phyloP scores from a whole-genome alignment of 2,329 filamentous ascomycete species.

The Colletotrichum godetiae region DNA sequence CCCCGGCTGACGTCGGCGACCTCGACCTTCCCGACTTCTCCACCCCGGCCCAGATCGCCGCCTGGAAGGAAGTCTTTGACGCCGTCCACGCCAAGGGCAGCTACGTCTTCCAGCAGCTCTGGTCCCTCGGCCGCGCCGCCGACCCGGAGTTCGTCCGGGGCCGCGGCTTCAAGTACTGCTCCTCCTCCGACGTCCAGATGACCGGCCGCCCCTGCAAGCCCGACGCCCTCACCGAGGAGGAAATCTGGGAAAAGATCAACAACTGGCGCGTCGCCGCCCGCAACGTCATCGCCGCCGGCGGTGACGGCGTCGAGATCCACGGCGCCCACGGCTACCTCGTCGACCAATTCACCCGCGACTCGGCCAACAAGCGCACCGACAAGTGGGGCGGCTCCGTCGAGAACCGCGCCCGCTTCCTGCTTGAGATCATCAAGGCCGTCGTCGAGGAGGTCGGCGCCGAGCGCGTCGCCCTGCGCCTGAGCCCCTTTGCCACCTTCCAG shows the following conservation, averaged over 20 bases:
- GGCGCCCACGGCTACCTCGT: constrained; percentile 64
- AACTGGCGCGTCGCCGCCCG: constrained; percentile 61
- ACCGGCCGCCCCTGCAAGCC: constrained; percentile 36
- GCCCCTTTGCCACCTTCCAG: constrained; percentile 43
- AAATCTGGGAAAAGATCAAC: constrained; percentile 70
- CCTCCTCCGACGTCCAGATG: constrained; percentile 40
- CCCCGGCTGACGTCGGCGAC: constrained; percentile 39
- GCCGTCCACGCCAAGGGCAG: constrained; percentile 44
- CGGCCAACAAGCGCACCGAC: constrained; percentile 52
- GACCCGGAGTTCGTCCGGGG: constrained; percentile 30
- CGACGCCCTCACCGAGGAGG: constrained; percentile 51
- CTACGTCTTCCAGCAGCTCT: constrained; percentile 41
- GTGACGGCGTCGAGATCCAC: constrained; percentile 66
- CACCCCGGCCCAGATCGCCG: constrained; percentile 41
- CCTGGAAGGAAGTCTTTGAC: constrained; percentile 42
- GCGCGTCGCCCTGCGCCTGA: constrained; percentile 51
- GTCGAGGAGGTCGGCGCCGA: constrained; percentile 47
- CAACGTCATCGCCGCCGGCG: constrained; percentile 57
- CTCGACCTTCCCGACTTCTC: constrained; percentile 57
- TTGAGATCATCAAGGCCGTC: constrained; percentile 59
- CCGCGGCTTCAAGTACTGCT: constrained; percentile 42
- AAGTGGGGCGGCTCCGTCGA: constrained; percentile 63
- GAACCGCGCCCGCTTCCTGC: constrained; percentile 63
- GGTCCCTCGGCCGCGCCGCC: constrained; percentile 35
- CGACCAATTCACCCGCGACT: constrained; percentile 63